Evolutionary conservation across 2,329 filamentous ascomycete species (phyloP).

Genomic region (Fusarium pininemorale): DNA sequence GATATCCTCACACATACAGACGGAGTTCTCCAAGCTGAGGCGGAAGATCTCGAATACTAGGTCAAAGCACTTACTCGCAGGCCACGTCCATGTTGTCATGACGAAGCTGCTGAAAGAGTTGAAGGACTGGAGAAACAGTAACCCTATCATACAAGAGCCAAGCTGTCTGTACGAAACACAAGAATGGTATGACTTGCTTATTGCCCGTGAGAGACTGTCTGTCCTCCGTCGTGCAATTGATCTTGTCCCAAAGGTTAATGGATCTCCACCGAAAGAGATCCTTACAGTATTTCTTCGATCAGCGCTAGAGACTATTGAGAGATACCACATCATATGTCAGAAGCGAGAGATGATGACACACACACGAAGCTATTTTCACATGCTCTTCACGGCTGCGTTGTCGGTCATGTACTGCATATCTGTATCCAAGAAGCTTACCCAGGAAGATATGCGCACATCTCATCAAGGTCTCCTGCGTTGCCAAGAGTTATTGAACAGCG

Average conservation of each 20-base stretch:
- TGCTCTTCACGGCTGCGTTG: slow-evolving; percentile 56
- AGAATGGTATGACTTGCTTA: slow-evolving; percentile 56
- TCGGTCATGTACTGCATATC: slow-evolving; percentile 47
- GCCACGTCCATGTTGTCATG: slow-evolving; percentile 41
- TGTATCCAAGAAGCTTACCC: slow-evolving; percentile 5
- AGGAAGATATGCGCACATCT: background rate
- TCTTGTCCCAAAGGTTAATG: slow-evolving; percentile 47
- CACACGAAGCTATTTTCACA: slow-evolving; percentile 59
- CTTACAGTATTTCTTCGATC: slow-evolving; percentile 47
- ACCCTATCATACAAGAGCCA: slow-evolving; percentile 46
- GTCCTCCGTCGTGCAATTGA: slow-evolving; percentile 54
- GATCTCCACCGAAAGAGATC: slow-evolving; percentile 46
- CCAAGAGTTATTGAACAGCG: background rate
- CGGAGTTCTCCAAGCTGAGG: slow-evolving; percentile 37
- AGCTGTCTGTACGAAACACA: slow-evolving; percentile 53
- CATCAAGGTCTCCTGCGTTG: background rate
- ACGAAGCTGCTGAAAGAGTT: slow-evolving; percentile 47
- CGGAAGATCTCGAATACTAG: background rate
- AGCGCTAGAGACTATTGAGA: slow-evolving; percentile 49
- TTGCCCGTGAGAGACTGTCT: slow-evolving; percentile 51
- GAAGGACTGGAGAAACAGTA: slow-evolving; percentile 47
- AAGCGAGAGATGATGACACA: slow-evolving; percentile 49
- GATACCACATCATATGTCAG: slow-evolving; percentile 50
- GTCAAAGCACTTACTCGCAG: slow-evolving; percentile 11
- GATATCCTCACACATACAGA: slow-evolving; percentile 53